phyloP scores from a whole-genome alignment of 805 yeast species.

The Clavispora asparagi region DNA sequence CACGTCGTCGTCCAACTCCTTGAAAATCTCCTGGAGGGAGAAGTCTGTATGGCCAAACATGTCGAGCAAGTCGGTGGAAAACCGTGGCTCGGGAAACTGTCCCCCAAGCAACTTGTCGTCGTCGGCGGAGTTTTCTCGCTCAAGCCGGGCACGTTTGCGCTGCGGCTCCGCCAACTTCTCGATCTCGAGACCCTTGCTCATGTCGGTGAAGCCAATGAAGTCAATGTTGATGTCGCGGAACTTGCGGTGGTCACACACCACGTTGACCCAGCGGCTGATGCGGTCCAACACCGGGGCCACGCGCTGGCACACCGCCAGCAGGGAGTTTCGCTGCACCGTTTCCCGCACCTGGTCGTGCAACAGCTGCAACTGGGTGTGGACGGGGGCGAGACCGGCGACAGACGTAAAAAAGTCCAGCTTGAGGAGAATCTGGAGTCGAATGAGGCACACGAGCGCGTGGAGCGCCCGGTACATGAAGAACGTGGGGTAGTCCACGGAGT shows the following conservation, averaged over 20 bases:
- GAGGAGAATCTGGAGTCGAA: conserved; percentile 42
- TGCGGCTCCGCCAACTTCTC: conserved; percentile 26
- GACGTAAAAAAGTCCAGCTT: conserved; percentile 21
- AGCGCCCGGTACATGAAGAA: conserved; percentile 50
- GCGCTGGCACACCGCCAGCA: conserved; percentile 7
- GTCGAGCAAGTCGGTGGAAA: not conserved
- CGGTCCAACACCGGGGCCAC: conserved; percentile 16
- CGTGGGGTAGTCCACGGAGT: conserved; percentile 42
- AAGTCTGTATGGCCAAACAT: conserved; percentile 2
- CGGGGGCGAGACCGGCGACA: not conserved
- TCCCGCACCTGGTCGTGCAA: conserved; percentile 5
- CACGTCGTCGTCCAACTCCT: conserved; percentile 28
- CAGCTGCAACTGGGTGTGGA: conserved; percentile 3
- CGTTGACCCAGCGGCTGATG: conserved; percentile 17
- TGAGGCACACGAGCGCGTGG: conserved; percentile 46
- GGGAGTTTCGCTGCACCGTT: not conserved
- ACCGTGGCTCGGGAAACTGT: not conserved
- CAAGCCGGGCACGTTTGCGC: not conserved
- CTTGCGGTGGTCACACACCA: conserved; percentile 3
- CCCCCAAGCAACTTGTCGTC: not conserved
- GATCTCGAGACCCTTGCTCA: conserved; percentile 28
- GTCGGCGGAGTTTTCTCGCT: not conserved
- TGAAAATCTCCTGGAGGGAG: conserved; percentile 23
- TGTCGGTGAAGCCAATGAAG: conserved; percentile 23
- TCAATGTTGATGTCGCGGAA: conserved; percentile 4